A percentile compares a stretch with the other conserved stretches of the same genome.
phyloP scores from a whole-genome alignment of 352 stramenopile genomes.

The Nothophytophthora sp. region DNA sequence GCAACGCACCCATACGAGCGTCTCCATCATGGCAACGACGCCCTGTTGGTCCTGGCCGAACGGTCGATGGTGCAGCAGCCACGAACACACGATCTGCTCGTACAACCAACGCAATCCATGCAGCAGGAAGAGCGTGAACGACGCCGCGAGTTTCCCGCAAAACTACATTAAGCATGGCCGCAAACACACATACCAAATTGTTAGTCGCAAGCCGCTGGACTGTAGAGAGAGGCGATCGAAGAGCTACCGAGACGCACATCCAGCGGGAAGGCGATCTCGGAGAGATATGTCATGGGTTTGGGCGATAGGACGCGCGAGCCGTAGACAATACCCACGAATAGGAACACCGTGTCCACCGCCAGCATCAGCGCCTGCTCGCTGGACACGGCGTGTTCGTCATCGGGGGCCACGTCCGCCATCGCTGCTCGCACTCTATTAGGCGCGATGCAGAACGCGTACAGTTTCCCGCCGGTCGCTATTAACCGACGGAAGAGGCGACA shows the following conservation, averaged over 20 bases:
- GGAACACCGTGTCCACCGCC: constrained; percentile 42
- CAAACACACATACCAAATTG: background rate
- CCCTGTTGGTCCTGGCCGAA: constrained; percentile 27
- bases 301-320: constrained; percentile 47
- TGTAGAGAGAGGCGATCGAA: too few species aligned
- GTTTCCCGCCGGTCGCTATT: too few species aligned
- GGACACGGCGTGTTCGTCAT: constrained; percentile 11
- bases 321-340: constrained; percentile 57
- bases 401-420: constrained; percentile 11
- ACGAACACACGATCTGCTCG: constrained; percentile 38
- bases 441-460: too few species aligned
- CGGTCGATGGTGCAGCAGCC: constrained; percentile 32
- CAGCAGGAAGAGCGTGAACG: constrained; percentile 42
- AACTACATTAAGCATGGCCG: constrained; percentile 32
- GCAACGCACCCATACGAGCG: constrained; percentile 53
- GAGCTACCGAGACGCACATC: constrained; percentile 66
- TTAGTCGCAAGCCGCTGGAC: constrained; percentile 3
- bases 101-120: constrained; percentile 57
- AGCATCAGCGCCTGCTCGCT: constrained; percentile 27
- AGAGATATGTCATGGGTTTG: constrained; percentile 75
- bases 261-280: constrained; percentile 72
- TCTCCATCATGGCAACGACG: constrained; percentile 56
- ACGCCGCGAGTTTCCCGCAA: constrained; percentile 59
- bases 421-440: constrained; percentile 1
- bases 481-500: constrained; percentile 18